Base-by-base conservation (phyloP, 208 protist genomes). In the Angomonas deanei region DNA sequence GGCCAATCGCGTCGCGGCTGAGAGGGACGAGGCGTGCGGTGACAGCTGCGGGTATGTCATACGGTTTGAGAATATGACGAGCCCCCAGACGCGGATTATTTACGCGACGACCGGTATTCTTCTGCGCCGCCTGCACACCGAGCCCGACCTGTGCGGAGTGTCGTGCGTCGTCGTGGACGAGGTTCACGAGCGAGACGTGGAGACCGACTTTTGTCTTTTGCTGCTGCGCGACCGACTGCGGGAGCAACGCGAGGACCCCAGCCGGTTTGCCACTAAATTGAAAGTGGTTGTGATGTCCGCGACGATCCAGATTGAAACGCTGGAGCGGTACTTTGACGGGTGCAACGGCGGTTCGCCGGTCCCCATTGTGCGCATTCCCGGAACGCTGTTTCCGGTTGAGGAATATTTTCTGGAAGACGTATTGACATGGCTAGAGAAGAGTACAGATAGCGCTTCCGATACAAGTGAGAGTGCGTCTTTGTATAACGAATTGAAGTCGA, bases 21-120 rank as follows among this genome's bases (percentile, higher is more conserved):
- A 97, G 64, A 78, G 86, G 24, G 86, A 79, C 26, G 88, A 96
- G 61, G 61, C 64, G 5, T 88, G 90, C 42, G 94, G 93, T 21
- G 67, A 90, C 66, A 89, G 74, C 50, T 93, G 92, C 36, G 93
- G 93, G 11, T 97, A 96, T 74, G 71, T 88, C 48, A 91, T 97
- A 50, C 81, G 93, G 6, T 92, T 96, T 62, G 91, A 96, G 39
- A 88, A 89, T 48, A 73, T 80, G 42, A 88, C 80, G 33, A 87
- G 76, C 36, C 56, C 61, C 27, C 64, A 74, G 15, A 99, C 97
- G 0, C 78, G 76, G n/a, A 97, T 99, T 36, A 93, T 98, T 66
- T 99, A 98, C 69, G 93, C 98, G 79, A 99, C 98, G 17, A 98
- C 98, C 56, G 98, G 98, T 68, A 99, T 99, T 74, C 64, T 99